Conservation (phyloP, 139 green algal genomes). For the Picochlorum sp. region DNA sequence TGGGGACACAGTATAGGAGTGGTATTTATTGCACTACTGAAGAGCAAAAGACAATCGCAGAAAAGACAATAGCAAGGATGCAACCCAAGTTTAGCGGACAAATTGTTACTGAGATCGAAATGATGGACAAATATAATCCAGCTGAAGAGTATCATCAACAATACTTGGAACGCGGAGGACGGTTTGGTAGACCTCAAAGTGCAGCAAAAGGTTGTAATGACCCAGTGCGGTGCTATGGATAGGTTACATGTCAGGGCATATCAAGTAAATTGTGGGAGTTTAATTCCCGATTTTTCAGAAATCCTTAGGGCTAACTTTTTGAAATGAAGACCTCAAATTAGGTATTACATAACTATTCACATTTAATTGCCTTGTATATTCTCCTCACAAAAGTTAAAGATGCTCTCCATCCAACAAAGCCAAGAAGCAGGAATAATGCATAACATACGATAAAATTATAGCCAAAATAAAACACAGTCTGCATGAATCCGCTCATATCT, state of each 20-base stretch:
- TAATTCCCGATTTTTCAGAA: background rate
- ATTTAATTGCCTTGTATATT: constrained; percentile 71
- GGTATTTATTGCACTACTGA: constrained; percentile 58
- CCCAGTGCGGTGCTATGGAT: constrained; percentile 76
- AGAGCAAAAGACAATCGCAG: constrained; percentile 30
- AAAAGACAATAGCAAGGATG: background rate
- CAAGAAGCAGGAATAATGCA: constrained; percentile 67
- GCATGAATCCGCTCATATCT: constrained; percentile 80
- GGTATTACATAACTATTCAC: constrained; percentile 13
- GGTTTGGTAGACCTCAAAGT: constrained; percentile 47
- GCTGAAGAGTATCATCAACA: constrained; percentile 33
- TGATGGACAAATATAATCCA: constrained; percentile 17
- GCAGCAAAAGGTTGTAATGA: constrained; percentile 68
- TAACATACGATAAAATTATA: constrained; percentile 64
- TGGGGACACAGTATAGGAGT: constrained; percentile 67
- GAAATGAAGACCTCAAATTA: background rate
- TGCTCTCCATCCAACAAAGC: constrained; percentile 75
- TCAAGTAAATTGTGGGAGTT: background rate
- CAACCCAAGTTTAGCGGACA: constrained; percentile 20
- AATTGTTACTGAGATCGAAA: constrained; percentile 30
- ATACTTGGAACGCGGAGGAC: constrained; percentile 38
- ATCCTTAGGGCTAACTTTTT: background rate
- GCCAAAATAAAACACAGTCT: constrained; percentile 79
- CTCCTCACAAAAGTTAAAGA: constrained; percentile 63
- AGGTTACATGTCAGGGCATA: constrained; percentile 1